These are phyloP conservation scores for Lasiosphaeria ovina DNA, from an alignment of 495 filamentous ascomycete genomes.

Conservation along the genomic window DNA sequence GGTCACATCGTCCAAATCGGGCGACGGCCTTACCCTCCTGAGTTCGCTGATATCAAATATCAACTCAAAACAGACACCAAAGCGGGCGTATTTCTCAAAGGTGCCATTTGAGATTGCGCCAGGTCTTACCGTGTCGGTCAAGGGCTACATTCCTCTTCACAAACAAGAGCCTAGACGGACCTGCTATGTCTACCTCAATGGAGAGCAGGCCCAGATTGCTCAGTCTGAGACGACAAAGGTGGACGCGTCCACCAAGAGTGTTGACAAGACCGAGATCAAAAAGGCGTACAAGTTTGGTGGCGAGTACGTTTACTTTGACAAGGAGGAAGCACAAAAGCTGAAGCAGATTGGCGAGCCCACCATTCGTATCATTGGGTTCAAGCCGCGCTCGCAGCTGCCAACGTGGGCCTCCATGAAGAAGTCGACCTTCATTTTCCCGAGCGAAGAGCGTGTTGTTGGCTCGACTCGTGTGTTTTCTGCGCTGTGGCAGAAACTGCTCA, in stretches of 20 bases:
- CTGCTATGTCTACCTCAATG: constrained; percentile 81
- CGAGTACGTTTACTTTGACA: constrained; percentile 79
- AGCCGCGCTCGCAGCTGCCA: constrained; percentile 68
- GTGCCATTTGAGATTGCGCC: constrained; percentile 84
- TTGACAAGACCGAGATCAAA: constrained; percentile 78
- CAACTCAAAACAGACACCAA: constrained; percentile 85
- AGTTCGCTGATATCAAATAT: constrained; percentile 84
- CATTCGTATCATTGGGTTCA: constrained; percentile 93
- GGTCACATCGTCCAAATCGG: constrained; percentile 49
- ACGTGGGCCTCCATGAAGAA: constrained; percentile 85
- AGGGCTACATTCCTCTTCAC: constrained; percentile 87
- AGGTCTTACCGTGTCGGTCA: constrained; percentile 80
- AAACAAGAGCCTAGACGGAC: constrained; percentile 73
- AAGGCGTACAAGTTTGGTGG: constrained; percentile 97
- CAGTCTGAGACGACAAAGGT: constrained; percentile 67
- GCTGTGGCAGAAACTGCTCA: constrained; percentile 80
- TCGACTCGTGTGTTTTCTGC: constrained; percentile 92
- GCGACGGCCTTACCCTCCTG: constrained; percentile 77
- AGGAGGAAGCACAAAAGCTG: constrained; percentile 74
- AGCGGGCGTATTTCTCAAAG: constrained; percentile 81
- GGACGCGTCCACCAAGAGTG: constrained; percentile 69
- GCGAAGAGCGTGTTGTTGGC: constrained; percentile 83
- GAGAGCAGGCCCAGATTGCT: constrained; percentile 79
- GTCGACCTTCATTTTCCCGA: constrained; percentile 90
- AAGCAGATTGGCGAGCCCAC: constrained; percentile 68